Evolutionary conservation across 164 flowering plant species (phyloP), one percentile per base, ranked within the genome.

Genomic region (Malania oleifera): DNA sequence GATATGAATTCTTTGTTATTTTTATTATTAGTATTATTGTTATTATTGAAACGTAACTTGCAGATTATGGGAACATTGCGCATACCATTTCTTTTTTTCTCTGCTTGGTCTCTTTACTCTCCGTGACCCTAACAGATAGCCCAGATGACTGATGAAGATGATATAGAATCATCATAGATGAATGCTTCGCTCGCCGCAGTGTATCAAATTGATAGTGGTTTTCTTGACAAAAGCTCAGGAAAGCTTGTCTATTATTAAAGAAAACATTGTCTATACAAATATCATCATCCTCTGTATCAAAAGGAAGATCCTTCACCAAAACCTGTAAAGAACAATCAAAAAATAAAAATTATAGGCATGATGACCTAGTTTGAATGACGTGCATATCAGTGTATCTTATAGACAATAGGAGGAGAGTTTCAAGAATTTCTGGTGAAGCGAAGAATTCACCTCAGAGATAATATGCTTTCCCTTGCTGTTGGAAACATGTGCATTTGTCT

Each of bases 131-230:
- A 35, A 18, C 5, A 17, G 48, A 35, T 27, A 51, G 39, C 35
- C n/a, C 10, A 0, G 26, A 44, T 34, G 68, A 61, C 56, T 66
- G 59, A 48, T 61, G 69, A 26, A 80, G 76, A 63, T 82, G 70
- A 56, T 82, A 62, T 10, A 82, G 57, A 59, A 80, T 71, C 85
- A 83, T 79, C 82, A 77, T 76, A 6, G 89, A 71, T 10, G 89
- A 80, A 61, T 81, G 70, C 70, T 83, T 83, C 51, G 85, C 85
- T 22, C 80, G 79, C 19, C 83, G 79, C 27, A 80, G 77, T 11
- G 85, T 64, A 56, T 80, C 82, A 69, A 69, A 80, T 47, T 77
- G 85, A 54, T 75, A 81, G 48, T 70, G 56, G 48, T 75, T 77
- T 13, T 43, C 54, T 69, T 79, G 70, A 57, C 83, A 83, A 28